Evolutionary conservation across 176 grass and related monocot genomes (phyloP).

Genomic region (Paspalum vaginatum): DNA sequence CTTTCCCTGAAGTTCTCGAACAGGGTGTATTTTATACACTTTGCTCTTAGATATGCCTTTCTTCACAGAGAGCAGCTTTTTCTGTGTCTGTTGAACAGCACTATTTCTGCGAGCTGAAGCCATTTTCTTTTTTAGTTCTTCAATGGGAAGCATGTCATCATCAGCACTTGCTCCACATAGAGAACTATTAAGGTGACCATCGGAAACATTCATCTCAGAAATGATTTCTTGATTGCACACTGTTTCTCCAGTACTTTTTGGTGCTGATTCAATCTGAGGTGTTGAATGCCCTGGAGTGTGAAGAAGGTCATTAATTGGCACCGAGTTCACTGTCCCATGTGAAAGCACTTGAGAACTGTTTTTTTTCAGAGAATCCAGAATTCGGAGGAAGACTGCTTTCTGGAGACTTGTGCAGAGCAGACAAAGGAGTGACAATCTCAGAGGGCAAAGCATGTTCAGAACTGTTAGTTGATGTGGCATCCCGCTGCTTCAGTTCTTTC

Average conservation of each 20-base stretch:
- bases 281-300: conserved; percentile 25
- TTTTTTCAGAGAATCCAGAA: conserved; percentile 9
- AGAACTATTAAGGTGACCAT: conserved; percentile 38
- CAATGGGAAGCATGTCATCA: conserved; percentile 34
- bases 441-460: conserved; percentile 19
- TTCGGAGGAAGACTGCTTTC: conserved; percentile 34
- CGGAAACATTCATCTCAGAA: conserved; percentile 20
- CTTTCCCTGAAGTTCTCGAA: conserved; percentile 35
- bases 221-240: conserved; percentile 23
- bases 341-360: conserved; percentile 35
- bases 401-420: conserved; percentile 24
- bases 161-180: conserved; percentile 8
- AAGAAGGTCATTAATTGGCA: conserved; percentile 16
- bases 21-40: neutral
- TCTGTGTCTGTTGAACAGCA: conserved; percentile 12
- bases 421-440: conserved; percentile 39
- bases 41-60: conserved; percentile 22
- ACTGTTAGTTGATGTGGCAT: neutral
- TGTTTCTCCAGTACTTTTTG: conserved; percentile 33
- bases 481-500: conserved; percentile 21
- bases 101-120: conserved; percentile 13
- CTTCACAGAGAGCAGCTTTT: conserved; percentile 13
- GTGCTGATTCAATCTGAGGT: conserved; percentile 6
- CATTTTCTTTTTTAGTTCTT: conserved; percentile 27
- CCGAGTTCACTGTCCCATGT: conserved; percentile 1